phyloP scores from a whole-genome alignment of 352 stramenopile species.

The Thraustochytrium striatum region DNA sequence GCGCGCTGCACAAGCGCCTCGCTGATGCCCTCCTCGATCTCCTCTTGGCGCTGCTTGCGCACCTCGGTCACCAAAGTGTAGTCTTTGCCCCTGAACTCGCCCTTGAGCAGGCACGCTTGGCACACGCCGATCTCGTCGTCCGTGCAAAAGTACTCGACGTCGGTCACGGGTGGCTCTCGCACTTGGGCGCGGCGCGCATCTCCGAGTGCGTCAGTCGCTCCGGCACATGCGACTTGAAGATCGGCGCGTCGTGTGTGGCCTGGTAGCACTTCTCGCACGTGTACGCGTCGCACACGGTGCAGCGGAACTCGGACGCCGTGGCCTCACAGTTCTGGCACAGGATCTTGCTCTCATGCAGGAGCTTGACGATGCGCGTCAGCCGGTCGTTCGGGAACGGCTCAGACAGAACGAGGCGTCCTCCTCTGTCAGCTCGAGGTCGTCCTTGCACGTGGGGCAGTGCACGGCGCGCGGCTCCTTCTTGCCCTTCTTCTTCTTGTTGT shows the following conservation, averaged over 20 bases:
- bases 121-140: constrained; percentile 44
- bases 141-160: constrained; percentile 49
- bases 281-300: constrained; percentile 36
- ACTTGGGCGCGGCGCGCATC: constrained; percentile 44
- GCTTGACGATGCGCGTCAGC: constrained; percentile 29
- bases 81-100: constrained; percentile 47
- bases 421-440: background rate
- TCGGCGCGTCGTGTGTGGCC: constrained; percentile 23
- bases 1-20: constrained; percentile 28
- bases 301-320: constrained; percentile 30
- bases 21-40: constrained; percentile 40
- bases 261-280: constrained; percentile 32
- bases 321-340: constrained; percentile 47
- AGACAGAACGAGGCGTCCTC: background rate
- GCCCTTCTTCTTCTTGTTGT: constrained; percentile 8
- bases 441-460: constrained; percentile 44
- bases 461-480: constrained; percentile 34
- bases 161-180: constrained; percentile 41
- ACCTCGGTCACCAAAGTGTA: constrained; percentile 44
- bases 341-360: constrained; percentile 43
- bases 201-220: constrained; percentile 35
- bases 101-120: constrained; percentile 46
- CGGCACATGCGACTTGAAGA: constrained; percentile 16
- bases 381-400: constrained; percentile 46
- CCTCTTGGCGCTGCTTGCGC: constrained; percentile 13